Evolutionary conservation across 495 filamentous ascomycete genomes (phyloP).

Genomic region (Lichenothelia convexa): DNA sequence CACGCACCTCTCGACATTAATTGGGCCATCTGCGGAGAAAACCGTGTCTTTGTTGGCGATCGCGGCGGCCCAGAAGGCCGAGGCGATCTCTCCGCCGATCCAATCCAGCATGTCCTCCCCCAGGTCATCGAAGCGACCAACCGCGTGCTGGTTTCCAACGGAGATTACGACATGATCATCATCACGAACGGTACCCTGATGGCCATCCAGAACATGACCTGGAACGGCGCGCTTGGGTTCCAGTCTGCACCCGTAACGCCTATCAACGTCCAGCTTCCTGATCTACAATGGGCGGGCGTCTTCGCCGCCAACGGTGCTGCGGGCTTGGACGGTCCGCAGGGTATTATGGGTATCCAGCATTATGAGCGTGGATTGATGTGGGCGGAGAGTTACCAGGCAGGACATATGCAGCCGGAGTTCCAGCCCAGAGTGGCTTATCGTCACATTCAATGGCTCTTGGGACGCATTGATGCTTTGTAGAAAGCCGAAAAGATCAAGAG

Average conservation of each 20-base stretch:
- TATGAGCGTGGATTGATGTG: constrained; percentile 22
- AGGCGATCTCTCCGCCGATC: constrained; percentile 13
- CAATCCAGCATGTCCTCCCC: constrained; percentile 32
- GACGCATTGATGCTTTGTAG: too few species aligned
- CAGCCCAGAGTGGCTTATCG: constrained; percentile 30
- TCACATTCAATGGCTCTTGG: constrained; percentile 34
- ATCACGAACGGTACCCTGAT: constrained; percentile 49
- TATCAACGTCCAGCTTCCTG: constrained; percentile 23
- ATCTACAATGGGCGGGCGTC: constrained; percentile 7
- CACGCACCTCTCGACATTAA: constrained; percentile 34
- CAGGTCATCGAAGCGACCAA: constrained; percentile 54
- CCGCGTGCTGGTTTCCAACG: constrained; percentile 50
- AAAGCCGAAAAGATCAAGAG: too few species aligned
- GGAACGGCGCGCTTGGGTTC: constrained; percentile 56
- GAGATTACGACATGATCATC: constrained; percentile 42
- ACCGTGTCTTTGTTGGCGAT: constrained; percentile 34
- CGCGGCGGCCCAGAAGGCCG: constrained; percentile 14
- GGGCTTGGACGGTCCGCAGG: constrained; percentile 19
- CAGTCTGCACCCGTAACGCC: constrained; percentile 13
- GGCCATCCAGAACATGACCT: constrained; percentile 73
- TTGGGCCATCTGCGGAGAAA: constrained; percentile 41
- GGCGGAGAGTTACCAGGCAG: constrained; percentile 14
- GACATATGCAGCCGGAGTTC: constrained; percentile 23
- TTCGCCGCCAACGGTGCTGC: constrained; percentile 17
- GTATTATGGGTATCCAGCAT: constrained; percentile 21